Base-by-base conservation (phyloP, 306 rosid genomes). In the Vicia villosa region DNA sequence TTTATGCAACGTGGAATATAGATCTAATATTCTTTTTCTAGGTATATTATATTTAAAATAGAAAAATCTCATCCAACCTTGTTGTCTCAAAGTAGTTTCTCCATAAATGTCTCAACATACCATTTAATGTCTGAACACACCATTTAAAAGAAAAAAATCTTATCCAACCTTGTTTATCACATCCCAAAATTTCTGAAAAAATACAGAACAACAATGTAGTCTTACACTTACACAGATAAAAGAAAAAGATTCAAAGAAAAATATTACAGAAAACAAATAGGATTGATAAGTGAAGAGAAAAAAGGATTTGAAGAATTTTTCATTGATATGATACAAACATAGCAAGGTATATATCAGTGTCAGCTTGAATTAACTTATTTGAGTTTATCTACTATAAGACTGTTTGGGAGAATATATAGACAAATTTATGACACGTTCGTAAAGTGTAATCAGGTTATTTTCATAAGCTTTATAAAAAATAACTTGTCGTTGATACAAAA, bases 11-110 rank as follows among this genome's bases (percentile, higher is more conserved):
- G n/a, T 66, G 45, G 40, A 36, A 43, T 52, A 63, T 58, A 26
- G 68, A 57, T 24, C 10, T 64, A 10, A 70, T 63, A 74, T 85
- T 76, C 64, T 68, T 70, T 71, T 78, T 14, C 70, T 21, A 19
- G n/a, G n/a, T n/a, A n/a, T n/a, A n/a, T n/a, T n/a, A n/a, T n/a
- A n/a, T n/a, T n/a, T n/a, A n/a, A n/a, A n/a, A n/a, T n/a, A n/a
- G n/a, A n/a, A n/a, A n/a, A n/a, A n/a, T n/a, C n/a, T n/a, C n/a
- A n/a, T n/a, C n/a, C n/a, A n/a, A n/a, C n/a, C n/a, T n/a, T n/a
- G n/a, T n/a, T n/a, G n/a, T n/a, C n/a, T n/a, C 15, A 21, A 52
- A 16, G 69, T 46, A 32, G 19, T 46, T 52, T 63, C 63, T 69
- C 69, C 62, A 55, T 16, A 22, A n/a, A n/a, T n/a, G n/a, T n/a